Conservation (phyloP, 2,329 filamentous ascomycete genomes). For the Thelonectria blattea region DNA sequence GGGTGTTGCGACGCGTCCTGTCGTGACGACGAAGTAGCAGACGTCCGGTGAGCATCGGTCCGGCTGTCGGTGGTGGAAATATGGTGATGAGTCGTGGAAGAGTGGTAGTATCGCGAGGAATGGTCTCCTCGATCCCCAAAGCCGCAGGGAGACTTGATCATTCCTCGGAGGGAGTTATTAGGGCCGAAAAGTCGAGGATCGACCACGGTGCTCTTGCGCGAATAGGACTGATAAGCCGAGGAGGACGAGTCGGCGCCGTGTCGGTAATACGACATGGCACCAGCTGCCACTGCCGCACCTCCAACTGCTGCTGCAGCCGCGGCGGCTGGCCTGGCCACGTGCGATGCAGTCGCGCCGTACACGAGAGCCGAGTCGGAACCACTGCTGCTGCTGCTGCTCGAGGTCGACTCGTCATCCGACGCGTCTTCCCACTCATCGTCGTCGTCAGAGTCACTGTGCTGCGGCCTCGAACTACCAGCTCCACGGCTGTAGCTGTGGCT, state of each 20-base stretch:
- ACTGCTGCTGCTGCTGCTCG: slow-evolving; percentile 39
- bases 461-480: slow-evolving; percentile 49
- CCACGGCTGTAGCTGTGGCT: slow-evolving; percentile 44
- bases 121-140: slow-evolving; percentile 51
- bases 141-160: slow-evolving; percentile 61
- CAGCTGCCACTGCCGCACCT: slow-evolving; percentile 49
- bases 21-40: slow-evolving; percentile 50
- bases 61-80: slow-evolving; percentile 68
- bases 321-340: slow-evolving; percentile 32
- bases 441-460: slow-evolving; percentile 47
- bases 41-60: slow-evolving; percentile 63
- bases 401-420: slow-evolving; percentile 54
- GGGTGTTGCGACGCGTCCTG: slow-evolving; percentile 47
- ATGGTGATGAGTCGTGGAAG: slow-evolving; percentile 64
- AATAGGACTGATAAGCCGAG: slow-evolving; percentile 37
- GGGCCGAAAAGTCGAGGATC: slow-evolving; percentile 66
- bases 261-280: slow-evolving; percentile 44
- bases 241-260: slow-evolving; percentile 29
- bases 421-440: slow-evolving; percentile 65
- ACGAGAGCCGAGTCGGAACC: slow-evolving; percentile 47
- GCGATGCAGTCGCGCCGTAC: slow-evolving; percentile 41
- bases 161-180: slow-evolving; percentile 64
- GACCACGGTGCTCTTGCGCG: slow-evolving; percentile 57
- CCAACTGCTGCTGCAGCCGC: slow-evolving; percentile 42
- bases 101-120: slow-evolving; percentile 34